A percentile compares a stretch with the other conserved stretches of the same genome.
Conservation (phyloP, 805 yeast species). For the Starmerella bombi region DNA sequence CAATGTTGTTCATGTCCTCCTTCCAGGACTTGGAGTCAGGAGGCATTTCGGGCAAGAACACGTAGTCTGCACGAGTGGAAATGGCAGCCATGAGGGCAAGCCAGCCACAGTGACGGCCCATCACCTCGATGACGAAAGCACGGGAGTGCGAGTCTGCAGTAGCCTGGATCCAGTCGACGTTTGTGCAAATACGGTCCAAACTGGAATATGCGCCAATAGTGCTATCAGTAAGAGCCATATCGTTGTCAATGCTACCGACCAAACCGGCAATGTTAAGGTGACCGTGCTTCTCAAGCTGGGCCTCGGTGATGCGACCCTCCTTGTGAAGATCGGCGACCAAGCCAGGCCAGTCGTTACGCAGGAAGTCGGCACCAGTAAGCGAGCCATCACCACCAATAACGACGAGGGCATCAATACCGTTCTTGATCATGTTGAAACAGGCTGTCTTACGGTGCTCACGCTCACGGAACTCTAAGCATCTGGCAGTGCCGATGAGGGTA, state of each 20-base stretch:
- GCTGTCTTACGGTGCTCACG: slow-evolving; percentile 72
- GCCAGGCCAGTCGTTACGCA: slow-evolving; percentile 90
- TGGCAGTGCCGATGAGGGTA: slow-evolving; percentile 90
- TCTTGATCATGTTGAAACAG: slow-evolving; percentile 67
- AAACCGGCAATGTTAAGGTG: slow-evolving; percentile 79
- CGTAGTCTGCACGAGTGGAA: slow-evolving; percentile 90
- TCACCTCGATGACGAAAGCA: slow-evolving; percentile 94
- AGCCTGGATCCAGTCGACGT: slow-evolving; percentile 93
- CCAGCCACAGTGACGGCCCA: slow-evolving; percentile 99
- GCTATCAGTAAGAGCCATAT: slow-evolving; percentile 92
- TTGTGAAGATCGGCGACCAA: slow-evolving; percentile 58
- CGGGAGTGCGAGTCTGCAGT: slow-evolving; percentile 95
- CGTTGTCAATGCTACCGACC: slow-evolving; percentile 96
- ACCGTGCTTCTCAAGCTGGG: slow-evolving; percentile 47
- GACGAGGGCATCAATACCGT: slow-evolving; percentile 87
- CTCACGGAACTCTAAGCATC: slow-evolving; percentile 76
- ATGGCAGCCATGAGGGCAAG: slow-evolving; percentile 94
- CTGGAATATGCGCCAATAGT: slow-evolving; percentile 96
- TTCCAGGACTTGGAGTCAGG: slow-evolving; percentile 65
- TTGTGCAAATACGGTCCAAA: slow-evolving; percentile 79
- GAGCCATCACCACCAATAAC: slow-evolving; percentile 99
- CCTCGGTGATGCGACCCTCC: slow-evolving; percentile 42
- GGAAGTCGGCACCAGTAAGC: slow-evolving; percentile 90
- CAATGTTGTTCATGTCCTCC: slow-evolving; percentile 61
- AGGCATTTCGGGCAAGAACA: slow-evolving; percentile 90